These are phyloP conservation scores for Tarenaya hassleriana DNA, from an alignment of 345 rosid species.

Conservation along the genomic window DNA sequence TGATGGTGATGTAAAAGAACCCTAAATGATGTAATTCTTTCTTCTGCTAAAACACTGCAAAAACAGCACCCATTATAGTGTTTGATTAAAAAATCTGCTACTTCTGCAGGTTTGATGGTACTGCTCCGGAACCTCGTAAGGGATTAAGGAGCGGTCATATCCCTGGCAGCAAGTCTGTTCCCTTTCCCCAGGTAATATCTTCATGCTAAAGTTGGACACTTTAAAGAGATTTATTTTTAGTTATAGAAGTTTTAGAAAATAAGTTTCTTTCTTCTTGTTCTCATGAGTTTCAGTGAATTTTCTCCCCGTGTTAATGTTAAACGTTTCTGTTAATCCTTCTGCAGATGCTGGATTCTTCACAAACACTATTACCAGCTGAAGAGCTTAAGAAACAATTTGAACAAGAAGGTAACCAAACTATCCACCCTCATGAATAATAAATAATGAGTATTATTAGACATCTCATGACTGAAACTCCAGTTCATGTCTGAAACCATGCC, in stretches of 20 bases:
- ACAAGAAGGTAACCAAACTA: conserved; percentile 56
- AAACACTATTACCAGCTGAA: conserved; percentile 65
- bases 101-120: conserved; percentile 74
- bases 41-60: conserved; percentile 2
- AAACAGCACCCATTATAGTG: conserved; percentile 2
- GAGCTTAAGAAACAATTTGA: conserved; percentile 79
- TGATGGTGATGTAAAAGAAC: neutral
- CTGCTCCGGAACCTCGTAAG: conserved; percentile 88
- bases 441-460: too few relatives aligned
- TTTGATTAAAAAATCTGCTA: conserved; percentile 1
- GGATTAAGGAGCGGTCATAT: conserved; percentile 93
- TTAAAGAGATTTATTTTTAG: too few relatives aligned
- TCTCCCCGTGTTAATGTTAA: neutral
- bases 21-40: conserved; percentile 3
- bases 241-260: too few relatives aligned
- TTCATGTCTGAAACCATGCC: neutral
- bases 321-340: conserved; percentile 18
- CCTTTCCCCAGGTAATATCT: conserved; percentile 59
- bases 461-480: too few relatives aligned
- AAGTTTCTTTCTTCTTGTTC: neutral
- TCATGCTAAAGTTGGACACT: neutral
- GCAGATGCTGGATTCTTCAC: conserved; percentile 82
- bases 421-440: too few relatives aligned
- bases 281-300: too few relatives aligned
- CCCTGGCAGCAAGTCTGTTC: conserved; percentile 92